Conservation (phyloP, 371 early-diverging fungal species). For the Nosema granulosis region DNA sequence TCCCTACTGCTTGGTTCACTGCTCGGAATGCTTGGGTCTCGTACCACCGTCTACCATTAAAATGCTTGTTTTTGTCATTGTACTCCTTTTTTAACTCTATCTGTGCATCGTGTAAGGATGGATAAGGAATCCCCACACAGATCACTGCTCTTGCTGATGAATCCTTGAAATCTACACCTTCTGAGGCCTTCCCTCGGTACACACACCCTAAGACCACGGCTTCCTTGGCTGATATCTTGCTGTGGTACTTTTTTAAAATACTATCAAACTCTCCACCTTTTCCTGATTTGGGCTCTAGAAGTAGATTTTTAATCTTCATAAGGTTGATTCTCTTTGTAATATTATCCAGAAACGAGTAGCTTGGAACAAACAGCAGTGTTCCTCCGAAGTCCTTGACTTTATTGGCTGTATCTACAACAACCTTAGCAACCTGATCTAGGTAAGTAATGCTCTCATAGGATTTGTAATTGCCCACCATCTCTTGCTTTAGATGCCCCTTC, state of each 20-base stretch:
- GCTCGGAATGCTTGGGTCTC: conserved; percentile 78
- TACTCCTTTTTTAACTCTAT: conserved; percentile 71
- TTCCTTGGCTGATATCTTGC: conserved; percentile 52
- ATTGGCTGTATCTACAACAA: conserved; percentile 61
- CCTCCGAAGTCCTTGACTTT: conserved; percentile 67
- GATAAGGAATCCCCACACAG: conserved; percentile 82
- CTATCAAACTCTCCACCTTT: conserved; percentile 67
- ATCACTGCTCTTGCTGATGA: conserved; percentile 78
- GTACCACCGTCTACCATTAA: conserved; percentile 74
- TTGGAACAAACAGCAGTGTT: conserved; percentile 70
- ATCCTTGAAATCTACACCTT: conserved; percentile 88
- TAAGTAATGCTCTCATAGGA: conserved; percentile 68
- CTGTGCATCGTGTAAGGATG: conserved; percentile 70
- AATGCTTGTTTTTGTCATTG: conserved; percentile 64
- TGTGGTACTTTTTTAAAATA: conserved; percentile 66
- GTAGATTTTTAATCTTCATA: not conserved
- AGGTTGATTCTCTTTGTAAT: conserved; percentile 64
- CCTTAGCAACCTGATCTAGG: conserved; percentile 71
- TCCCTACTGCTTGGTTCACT: conserved; percentile 85
- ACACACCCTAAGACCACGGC: conserved; percentile 70
- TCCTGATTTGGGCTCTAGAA: conserved; percentile 53
- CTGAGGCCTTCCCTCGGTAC: conserved; percentile 81
- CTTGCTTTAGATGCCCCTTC: conserved; percentile 43
- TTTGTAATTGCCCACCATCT: conserved; percentile 68
- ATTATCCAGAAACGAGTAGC: conserved; percentile 68